A percentile compares a stretch with the other conserved stretches of the same genome.
Conservation (phyloP, 2,329 filamentous ascomycete species). For the Phyllosticta paracitricarpa region DNA sequence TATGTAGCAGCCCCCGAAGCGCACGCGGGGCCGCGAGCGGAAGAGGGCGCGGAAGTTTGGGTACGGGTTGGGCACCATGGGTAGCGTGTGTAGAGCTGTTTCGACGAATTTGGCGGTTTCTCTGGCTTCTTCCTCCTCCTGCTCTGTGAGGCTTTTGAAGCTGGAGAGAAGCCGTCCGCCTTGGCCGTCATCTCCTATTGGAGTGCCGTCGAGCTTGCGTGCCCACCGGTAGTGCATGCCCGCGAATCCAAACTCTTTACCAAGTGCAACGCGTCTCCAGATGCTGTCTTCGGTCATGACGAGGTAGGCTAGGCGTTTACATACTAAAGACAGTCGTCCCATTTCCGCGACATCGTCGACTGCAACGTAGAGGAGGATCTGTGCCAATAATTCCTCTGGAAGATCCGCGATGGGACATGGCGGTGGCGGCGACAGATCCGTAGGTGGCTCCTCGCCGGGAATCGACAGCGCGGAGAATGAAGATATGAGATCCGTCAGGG, state of each 20-base stretch:
- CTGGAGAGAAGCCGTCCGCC: conserved; percentile 22
- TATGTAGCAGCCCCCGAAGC: conserved; percentile 95
- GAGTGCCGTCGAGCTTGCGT: conserved; percentile 46
- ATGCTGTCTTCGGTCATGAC: conserved; percentile 74
- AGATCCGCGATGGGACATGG: conserved; percentile 71
- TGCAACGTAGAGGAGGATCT: conserved; percentile 66
- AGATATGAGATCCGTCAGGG: conserved; percentile 59
- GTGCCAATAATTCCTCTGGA: conserved; percentile 74
- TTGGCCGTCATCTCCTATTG: conserved; percentile 27
- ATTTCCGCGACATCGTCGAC: conserved; percentile 67
- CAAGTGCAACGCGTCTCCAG: conserved; percentile 70
- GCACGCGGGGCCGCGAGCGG: conserved; percentile 69
- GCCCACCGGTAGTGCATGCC: conserved; percentile 76
- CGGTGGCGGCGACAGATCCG: conserved; percentile 61
- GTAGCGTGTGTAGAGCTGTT: conserved; percentile 21
- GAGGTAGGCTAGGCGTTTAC: conserved; percentile 77
- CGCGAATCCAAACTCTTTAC: conserved; percentile 63
- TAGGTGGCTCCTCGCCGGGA: conserved; percentile 52
- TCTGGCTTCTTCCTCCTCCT: conserved; percentile 10
- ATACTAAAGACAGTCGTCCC: conserved; percentile 66
- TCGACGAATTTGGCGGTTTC: neutral
- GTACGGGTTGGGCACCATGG: conserved; percentile 27
- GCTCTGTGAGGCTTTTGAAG: conserved; percentile 16
- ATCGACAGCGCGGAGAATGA: conserved; percentile 66
- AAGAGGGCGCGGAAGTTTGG: conserved; percentile 56